Conservation (phyloP, 371 early-diverging fungal genomes). For the Umbelopsis sp. region DNA sequence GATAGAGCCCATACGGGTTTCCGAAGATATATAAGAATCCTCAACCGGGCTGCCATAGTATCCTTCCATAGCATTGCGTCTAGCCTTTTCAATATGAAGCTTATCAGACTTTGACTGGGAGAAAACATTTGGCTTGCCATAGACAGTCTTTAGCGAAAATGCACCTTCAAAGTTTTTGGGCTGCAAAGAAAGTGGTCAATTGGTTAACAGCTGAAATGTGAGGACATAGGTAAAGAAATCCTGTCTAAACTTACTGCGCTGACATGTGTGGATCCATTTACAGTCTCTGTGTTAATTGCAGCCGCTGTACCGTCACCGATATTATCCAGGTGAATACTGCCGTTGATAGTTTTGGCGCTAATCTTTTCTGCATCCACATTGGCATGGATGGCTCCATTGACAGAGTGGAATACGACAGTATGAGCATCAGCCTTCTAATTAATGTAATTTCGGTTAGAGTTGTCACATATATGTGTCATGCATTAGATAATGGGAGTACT, state of each 20-base stretch:
- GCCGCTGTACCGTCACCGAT: neutral
- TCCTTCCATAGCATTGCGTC: neutral
- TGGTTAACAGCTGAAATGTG: too few species aligned
- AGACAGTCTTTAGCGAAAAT: neutral
- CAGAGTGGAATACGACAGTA: neutral
- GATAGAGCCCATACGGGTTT: neutral
- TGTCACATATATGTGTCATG: neutral
- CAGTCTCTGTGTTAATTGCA: neutral
- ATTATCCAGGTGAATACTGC: neutral
- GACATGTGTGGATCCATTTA: neutral
- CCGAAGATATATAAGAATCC: neutral
- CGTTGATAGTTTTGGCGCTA: neutral
- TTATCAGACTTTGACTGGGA: neutral
- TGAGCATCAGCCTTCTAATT: neutral
- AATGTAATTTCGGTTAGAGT: neutral
- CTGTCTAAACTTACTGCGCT: constrained; percentile 8
- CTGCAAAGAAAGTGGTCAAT: neutral
- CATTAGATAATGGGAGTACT: neutral
- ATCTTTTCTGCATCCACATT: neutral
- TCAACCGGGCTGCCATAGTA: neutral
- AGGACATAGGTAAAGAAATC: neutral
- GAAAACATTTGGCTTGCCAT: neutral
- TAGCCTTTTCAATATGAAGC: neutral
- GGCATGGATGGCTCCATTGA: constrained; percentile 1
- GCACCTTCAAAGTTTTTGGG: neutral